Base-by-base conservation (phyloP, 306 rosid species). In the Nissolia schottii region DNA sequence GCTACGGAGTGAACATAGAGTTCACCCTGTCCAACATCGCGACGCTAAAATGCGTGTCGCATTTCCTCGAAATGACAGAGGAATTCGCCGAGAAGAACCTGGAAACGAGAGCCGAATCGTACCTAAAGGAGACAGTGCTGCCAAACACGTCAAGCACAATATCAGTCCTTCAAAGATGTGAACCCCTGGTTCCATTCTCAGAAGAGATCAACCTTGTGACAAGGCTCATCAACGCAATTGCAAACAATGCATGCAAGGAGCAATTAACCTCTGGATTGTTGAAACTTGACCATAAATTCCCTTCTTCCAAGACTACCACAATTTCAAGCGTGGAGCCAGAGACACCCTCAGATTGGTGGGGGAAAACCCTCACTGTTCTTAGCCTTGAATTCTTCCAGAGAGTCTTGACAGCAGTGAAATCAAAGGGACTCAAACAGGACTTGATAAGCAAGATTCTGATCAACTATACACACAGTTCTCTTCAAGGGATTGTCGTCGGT, bases 341-440 rank as follows among this genome's bases (percentile, higher is more conserved):
- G 70, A 91, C 97, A 1, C 99, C 96, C 5, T 79, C 87, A n/a
- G 90, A 95, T 64, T 95, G 99, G 99, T 95, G 99, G 99, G 99
- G 97, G 0, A 89, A 92, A 34, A 82, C 90, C 1, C 93, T 95
- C 11, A 72, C 67, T 13, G 74, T 82, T 59, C 97, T 95, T 61
- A 80, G 60, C 53, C 97, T 91, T 29, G 95, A 92, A 37, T 85
- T 92, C 79, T 95, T 95, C 79, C 88, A 88, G 76, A 28, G 99
- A 48, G 97, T 91, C 65, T 57, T 95, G 35, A 71, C 93, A 7
- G 88, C 96, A 1, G 83, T 92, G 67, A 95, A 91, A 64, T 86
- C 96, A 3, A 95, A 95, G 85, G 99, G 99, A 12, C 86, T 95
- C 45, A 95, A 87, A 50, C 99, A 95, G 81, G 99, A 95, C 45